Evolutionary conservation across 2,329 filamentous ascomycete genomes (phyloP), one percentile per base, ranked within the genome.

Genomic region (Pseudogymnoascus sp.): DNA sequence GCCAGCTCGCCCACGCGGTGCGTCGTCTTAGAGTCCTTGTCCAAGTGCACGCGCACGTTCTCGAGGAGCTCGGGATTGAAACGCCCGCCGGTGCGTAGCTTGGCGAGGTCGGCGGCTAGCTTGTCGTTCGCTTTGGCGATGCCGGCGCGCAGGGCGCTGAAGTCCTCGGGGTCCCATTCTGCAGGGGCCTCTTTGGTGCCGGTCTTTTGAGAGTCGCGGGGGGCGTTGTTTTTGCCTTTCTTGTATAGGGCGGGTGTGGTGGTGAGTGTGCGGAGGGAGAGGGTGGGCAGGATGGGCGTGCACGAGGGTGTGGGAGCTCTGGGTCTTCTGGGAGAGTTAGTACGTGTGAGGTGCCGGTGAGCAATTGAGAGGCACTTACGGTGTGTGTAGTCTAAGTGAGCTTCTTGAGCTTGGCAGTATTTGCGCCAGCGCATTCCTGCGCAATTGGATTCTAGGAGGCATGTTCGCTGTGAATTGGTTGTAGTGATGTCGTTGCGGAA

Each of bases 21-120:
- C 1, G 74, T 81, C 63, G 82, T 76, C 63, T 81, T 83, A 22
- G 69, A 71, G 58, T 74, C 76, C 63, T 86, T 83, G 63, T 75
- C 78, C 58, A 87, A 68, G 59, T 80, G 76, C n/a, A 90, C 86
- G 38, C 80, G 79, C 61, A 90, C 68, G 19, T 74, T 76, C 72
- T 89, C 87, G 30, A 90, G 76, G 1, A 81, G 72, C 58, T 85
- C 81, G 0, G 84, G 82, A 65, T 86, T 88, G 70, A 87, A 80
- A 25, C 84, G 75, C 0, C 86, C 86, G 5, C 85, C 84, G 0
- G 82, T 79, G 4, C 85, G 78, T 11, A 89, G 75, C 70, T 86
- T 86, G 1, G 81, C 79, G 1, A 90, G 74, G 8, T 87, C 84
- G 67, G 82, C 80, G 65, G 83, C 84, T 23, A 90, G 75, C 60